Percentiles rank a stretch among this genome's conserved stretches.
phyloP scores from a whole-genome alignment of 1,139 yeast species.

The Schizosaccharomyces versatilis region DNA sequence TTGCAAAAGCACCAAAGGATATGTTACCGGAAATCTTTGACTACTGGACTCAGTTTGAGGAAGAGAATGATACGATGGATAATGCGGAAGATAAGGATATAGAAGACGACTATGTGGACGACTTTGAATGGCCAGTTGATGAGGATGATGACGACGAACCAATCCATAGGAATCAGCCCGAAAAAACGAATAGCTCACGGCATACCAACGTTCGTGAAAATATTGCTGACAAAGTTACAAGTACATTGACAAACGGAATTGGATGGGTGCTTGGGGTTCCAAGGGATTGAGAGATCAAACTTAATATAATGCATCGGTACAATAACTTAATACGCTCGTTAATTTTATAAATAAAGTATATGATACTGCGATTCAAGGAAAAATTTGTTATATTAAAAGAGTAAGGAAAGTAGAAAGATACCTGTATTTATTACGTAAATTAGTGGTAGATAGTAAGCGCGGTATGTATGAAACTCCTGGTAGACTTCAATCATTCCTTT shows the following conservation, averaged over 20 bases:
- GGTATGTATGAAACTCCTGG: no score
- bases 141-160: neutral
- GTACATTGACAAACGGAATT: neutral
- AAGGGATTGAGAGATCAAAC: neutral
- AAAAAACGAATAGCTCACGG: no score
- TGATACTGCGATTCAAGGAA: no score
- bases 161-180: no score
- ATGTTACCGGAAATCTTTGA: neutral
- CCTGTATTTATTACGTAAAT: no score
- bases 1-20: neutral
- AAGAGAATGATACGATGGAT: neutral
- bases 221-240: neutral
- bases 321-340: no score
- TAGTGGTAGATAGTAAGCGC: no score
- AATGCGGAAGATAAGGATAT: neutral
- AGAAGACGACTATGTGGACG: neutral
- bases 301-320: no score
- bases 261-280: conserved; percentile 1
- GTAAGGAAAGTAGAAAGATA: no score
- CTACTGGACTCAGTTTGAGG: neutral
- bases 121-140: neutral
- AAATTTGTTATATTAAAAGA: no score
- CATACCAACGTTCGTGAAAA: neutral
- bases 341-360: no score
- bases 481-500: no score